Evolutionary conservation across 768 basidiomycete species (phyloP).

Genomic region (Tylopilus sp.): DNA sequence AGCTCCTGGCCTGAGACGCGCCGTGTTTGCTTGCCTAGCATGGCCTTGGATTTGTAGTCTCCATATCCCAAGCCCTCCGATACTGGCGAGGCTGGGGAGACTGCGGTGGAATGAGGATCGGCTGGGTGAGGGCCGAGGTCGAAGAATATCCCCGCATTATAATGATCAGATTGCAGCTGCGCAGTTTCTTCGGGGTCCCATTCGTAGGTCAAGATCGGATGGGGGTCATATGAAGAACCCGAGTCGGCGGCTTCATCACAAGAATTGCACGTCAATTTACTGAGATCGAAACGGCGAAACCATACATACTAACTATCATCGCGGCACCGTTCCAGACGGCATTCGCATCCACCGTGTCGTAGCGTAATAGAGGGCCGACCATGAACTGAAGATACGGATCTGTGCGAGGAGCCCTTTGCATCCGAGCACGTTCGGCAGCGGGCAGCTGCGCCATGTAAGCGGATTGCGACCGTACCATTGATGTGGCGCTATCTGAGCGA

Average conservation of each 20-base stretch:
- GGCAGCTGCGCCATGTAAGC: constrained; percentile 43
- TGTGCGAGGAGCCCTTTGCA: constrained; percentile 61
- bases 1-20: constrained; percentile 62
- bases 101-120: constrained; percentile 57
- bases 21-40: constrained; percentile 34
- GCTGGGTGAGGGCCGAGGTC: constrained; percentile 73
- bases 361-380: constrained; percentile 87
- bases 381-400: constrained; percentile 83
- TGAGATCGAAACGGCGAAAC: background rate
- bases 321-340: constrained; percentile 87
- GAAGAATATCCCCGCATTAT: constrained; percentile 34
- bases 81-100: constrained; percentile 23
- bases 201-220: constrained; percentile 63
- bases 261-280: background rate
- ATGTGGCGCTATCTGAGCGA: constrained; percentile 1
- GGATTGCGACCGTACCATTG: constrained; percentile 9
- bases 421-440: constrained; percentile 64
- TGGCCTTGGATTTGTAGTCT: constrained; percentile 19
- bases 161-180: constrained; percentile 12
- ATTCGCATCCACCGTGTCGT: constrained; percentile 79
- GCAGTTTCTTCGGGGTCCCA: constrained; percentile 61
- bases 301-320: constrained; percentile 77
- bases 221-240: constrained; percentile 74
- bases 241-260: constrained; percentile 60
- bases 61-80: constrained; percentile 7